Evolutionary conservation across 768 basidiomycete species (phyloP), one percentile per base, ranked within the genome.

Genomic region (Trametes coccinea): DNA sequence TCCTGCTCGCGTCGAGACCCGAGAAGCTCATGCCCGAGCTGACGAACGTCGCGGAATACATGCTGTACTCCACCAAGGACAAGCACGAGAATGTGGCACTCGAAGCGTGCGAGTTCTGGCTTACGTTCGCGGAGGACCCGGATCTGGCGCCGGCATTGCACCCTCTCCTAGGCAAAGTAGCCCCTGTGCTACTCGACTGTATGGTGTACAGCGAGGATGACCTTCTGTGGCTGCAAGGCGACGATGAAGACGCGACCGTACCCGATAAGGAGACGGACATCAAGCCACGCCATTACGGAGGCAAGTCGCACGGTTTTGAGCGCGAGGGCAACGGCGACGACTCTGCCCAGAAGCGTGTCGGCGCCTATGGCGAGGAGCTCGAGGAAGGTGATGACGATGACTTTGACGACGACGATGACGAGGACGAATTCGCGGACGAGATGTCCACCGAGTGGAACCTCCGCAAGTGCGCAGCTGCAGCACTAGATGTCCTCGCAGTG

Each of bases 91-190:
- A 89, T 63, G 96, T 94, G 55, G 95, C 96, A 2, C 81, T 99
- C 51, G 97, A 99, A 77, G 97, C 97, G 27, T 97, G 95, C 82
- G 97, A 99, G 80, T 99, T 99, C 75, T 99, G 97, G 97, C 81
- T 99, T 62, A 97, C 95, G 1, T 98, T 99, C 71, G 95, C 97
- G 14, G 97, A 99, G 73, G 94, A 98, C 67, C 87, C 87, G 41
- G 93, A 94, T 52, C 81, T 98, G 27, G 87, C 87, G 9, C 84
- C 86, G 2, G 92, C 89, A 72, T 80, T 99, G 30, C 88, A 87
- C 61, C 95, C 95, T 2, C 83, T 95, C 61, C 81, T 99, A 8
- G 86, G 81, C n/a, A 92, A 92, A 67, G 93, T 99, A 43, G 93
- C 92, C 2, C 97, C 97, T 0, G 89, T 97, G 16, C 80, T 99